Percentiles rank a stretch among this genome's conserved stretches.
phyloP scores from a whole-genome alignment of 164 flowering plant species.

The Stephania yunnanensis region DNA sequence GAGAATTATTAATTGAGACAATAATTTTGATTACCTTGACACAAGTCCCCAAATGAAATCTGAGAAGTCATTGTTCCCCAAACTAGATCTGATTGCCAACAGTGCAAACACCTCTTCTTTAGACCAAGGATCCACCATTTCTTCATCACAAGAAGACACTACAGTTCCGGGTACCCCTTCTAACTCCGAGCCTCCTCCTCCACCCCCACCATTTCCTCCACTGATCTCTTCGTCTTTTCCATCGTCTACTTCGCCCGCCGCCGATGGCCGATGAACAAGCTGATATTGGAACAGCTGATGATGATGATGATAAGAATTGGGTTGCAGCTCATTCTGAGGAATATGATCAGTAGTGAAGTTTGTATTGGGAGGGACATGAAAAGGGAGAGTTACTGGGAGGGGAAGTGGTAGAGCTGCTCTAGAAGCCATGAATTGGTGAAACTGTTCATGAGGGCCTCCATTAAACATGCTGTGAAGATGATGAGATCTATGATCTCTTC shows the following conservation, averaged over 20 bases:
- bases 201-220: too few species aligned
- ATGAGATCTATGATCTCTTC: background rate
- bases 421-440: slow-evolving; percentile 49
- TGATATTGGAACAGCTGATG: slow-evolving; percentile 21
- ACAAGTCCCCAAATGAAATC: slow-evolving; percentile 76
- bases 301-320: slow-evolving; percentile 25
- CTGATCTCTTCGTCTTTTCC: slow-evolving; percentile 12
- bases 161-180: slow-evolving; percentile 19
- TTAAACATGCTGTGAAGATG: slow-evolving; percentile 42
- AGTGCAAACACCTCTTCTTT: slow-evolving; percentile 60
- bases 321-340: slow-evolving; percentile 11
- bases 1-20: background rate
- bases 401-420: slow-evolving; percentile 18
- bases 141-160: slow-evolving; percentile 3
- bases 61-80: slow-evolving; percentile 49
- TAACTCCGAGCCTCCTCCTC: slow-evolving; percentile 11
- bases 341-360: background rate
- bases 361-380: slow-evolving; percentile 16
- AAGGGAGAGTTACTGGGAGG: slow-evolving; percentile 15
- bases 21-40: slow-evolving; percentile 43
- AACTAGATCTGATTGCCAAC: slow-evolving; percentile 58
- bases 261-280: slow-evolving; percentile 20
- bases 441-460: slow-evolving; percentile 47
- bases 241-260: slow-evolving; percentile 15
- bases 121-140: slow-evolving; percentile 39